Base-by-base conservation (phyloP, 2,329 filamentous ascomycete genomes). In the Ophiostoma sp. region DNA sequence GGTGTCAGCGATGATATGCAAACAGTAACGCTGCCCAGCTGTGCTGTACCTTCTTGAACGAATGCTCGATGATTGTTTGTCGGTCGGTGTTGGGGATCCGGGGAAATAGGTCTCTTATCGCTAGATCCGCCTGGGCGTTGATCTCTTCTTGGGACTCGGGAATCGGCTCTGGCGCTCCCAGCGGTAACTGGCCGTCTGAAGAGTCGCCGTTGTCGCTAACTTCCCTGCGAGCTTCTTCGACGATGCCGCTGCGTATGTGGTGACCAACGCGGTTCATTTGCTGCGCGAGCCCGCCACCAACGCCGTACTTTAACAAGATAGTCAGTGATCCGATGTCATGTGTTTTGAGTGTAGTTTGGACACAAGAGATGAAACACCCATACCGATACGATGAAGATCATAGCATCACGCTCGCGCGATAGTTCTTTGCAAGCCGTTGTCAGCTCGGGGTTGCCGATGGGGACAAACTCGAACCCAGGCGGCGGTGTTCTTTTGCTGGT, bases 321-420 rank as follows among this genome's bases (percentile, higher is more conserved):
- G 55, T n/a, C 17, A 17, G 63, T 1, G 36, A 31, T 48, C 15
- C 15, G 11, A 15, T 28, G 5, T 9, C 36, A 31, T 69, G 19
- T 48, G 2, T 48, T 19, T 48, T 15, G 12, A 15, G 42, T 4
- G 17, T 19, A 4, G 42, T 17, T 57, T 63, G 8, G 55, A 57
- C 69, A 70, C 48, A 19, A 66, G 3, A 45, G 36, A 63, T 1
- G 11, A 19, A 8, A 39, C 17, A 66, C 19, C 81, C 87, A 77
- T 84, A 90, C 89, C 78, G 89, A 89, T 66, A 92, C 89, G 73
- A 91, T 90, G 77, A 90, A 91, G 19, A 91, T 87, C 86, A 90
- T 88, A 61, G 88, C 88, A 77, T 85, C 89, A 69, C 84, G 83
- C 76, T 90, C 87, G 75, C 90, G 85, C 1, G 89, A 91, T 25